Conservation (phyloP, 108 stramenopile genomes). For the Cyclotella atomus region DNA sequence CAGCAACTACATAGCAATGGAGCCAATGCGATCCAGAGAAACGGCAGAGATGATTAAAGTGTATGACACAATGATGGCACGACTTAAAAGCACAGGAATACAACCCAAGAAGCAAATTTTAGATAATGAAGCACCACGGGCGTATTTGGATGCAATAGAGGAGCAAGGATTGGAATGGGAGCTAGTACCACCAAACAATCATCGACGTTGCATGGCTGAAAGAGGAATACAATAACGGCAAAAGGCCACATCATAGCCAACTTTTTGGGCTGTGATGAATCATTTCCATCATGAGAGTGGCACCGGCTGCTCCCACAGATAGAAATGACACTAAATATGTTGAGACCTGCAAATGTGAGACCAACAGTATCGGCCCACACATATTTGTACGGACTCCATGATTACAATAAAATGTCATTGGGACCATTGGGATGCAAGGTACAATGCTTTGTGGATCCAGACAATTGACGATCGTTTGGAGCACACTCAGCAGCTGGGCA, state of each 20-base stretch:
- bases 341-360: conserved; percentile 34
- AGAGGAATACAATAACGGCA: conserved; percentile 51
- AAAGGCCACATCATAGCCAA: conserved; percentile 52
- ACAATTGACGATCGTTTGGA: conserved; percentile 14
- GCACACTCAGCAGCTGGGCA: not conserved
- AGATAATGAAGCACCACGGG: conserved; percentile 19
- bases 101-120: conserved; percentile 1
- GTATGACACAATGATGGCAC: not conserved
- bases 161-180: not conserved
- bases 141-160: not conserved
- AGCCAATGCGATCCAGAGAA: conserved; percentile 19
- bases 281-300: conserved; percentile 46
- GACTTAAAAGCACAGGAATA: not conserved
- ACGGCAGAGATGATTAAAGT: conserved; percentile 1
- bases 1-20: conserved; percentile 41
- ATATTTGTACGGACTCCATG: not conserved
- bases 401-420: conserved; percentile 49
- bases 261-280: conserved; percentile 23
- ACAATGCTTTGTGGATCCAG: conserved; percentile 24
- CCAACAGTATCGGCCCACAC: conserved; percentile 29
- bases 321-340: conserved; percentile 37
- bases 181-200: conserved; percentile 34
- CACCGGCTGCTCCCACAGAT: conserved; percentile 43
- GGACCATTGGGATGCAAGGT: conserved; percentile 41
- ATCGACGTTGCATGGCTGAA: conserved; percentile 48